phyloP scores from a whole-genome alignment of 495 filamentous ascomycete genomes.

The Astrothelium macrocarpum region DNA sequence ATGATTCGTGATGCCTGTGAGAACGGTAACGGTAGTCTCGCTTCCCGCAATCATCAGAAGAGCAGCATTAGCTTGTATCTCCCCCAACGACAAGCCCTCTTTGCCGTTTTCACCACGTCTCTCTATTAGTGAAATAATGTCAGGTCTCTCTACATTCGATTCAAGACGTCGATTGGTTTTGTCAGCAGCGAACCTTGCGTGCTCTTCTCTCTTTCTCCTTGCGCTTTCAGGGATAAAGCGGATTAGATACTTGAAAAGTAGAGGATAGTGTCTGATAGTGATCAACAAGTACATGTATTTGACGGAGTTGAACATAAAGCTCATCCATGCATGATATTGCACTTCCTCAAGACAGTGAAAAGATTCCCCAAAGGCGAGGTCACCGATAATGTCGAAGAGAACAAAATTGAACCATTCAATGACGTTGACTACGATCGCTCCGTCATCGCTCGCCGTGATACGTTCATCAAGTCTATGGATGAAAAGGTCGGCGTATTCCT shows the following conservation, averaged over 20 bases:
- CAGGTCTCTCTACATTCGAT: slow-evolving; percentile 17
- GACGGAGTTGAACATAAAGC: slow-evolving; percentile 26
- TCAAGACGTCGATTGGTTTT: slow-evolving; percentile 22
- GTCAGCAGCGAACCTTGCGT: background rate
- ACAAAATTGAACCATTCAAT: slow-evolving; percentile 46
- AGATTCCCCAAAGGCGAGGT: slow-evolving; percentile 30
- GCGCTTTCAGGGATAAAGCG: background rate
- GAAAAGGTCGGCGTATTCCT: background rate
- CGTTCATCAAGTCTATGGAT: background rate
- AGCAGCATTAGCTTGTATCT: slow-evolving; percentile 4
- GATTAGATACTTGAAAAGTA: background rate
- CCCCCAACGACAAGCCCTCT: slow-evolving; percentile 2
- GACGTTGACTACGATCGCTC: slow-evolving; percentile 31
- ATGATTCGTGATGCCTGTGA: slow-evolving; percentile 44
- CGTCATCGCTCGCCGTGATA: background rate
- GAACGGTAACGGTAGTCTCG: slow-evolving; percentile 51
- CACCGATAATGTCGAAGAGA: slow-evolving; percentile 33
- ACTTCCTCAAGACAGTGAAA: slow-evolving; percentile 28
- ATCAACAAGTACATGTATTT: slow-evolving; percentile 9
- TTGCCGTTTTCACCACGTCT: slow-evolving; percentile 13
- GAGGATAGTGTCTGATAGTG: background rate
- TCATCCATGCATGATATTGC: slow-evolving; percentile 24
- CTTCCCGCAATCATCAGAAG: slow-evolving; percentile 25
- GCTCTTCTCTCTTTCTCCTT: background rate
- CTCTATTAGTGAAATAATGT: slow-evolving; percentile 22